Evolutionary conservation across 176 grass and related monocot genomes (phyloP).

Genomic region (barley (Hordeum vulgare)): DNA sequence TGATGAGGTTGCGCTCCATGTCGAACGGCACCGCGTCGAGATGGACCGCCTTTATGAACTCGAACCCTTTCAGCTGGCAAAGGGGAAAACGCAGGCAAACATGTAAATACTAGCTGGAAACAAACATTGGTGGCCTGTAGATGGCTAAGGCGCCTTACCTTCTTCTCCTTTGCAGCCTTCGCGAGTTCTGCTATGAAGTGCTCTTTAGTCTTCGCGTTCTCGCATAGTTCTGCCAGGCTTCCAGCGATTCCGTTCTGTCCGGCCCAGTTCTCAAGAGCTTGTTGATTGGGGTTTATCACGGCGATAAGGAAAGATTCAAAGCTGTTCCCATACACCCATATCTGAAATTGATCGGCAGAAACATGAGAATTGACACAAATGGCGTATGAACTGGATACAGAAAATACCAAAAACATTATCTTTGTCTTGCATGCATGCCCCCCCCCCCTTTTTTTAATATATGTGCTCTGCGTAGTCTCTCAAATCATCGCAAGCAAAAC

Average conservation of each 20-base stretch:
- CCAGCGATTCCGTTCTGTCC: constrained; percentile 41
- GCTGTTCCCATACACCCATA: constrained; percentile 96
- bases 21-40: constrained; percentile 79
- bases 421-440: neutral
- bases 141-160: constrained; percentile 29
- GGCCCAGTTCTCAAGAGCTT: constrained; percentile 64
- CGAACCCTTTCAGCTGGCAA: constrained; percentile 83
- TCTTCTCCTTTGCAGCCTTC: constrained; percentile 73
- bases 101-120: neutral
- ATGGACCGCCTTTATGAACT: constrained; percentile 70
- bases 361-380: neutral
- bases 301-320: constrained; percentile 86
- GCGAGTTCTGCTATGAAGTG: constrained; percentile 57
- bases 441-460: neutral
- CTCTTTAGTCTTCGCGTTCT: constrained; percentile 57
- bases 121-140: neutral
- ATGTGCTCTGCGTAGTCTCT: neutral
- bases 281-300: constrained; percentile 69
- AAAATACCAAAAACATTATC: neutral
- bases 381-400: neutral
- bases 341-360: constrained; percentile 52
- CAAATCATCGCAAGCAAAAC: neutral
- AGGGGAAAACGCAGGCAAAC: neutral
- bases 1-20: constrained; percentile 76
- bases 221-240: constrained; percentile 45